A percentile compares a stretch with the other conserved stretches of the same genome.
Conservation (phyloP, 148 eudicot species). For the Fagopyrum homotropicum region DNA sequence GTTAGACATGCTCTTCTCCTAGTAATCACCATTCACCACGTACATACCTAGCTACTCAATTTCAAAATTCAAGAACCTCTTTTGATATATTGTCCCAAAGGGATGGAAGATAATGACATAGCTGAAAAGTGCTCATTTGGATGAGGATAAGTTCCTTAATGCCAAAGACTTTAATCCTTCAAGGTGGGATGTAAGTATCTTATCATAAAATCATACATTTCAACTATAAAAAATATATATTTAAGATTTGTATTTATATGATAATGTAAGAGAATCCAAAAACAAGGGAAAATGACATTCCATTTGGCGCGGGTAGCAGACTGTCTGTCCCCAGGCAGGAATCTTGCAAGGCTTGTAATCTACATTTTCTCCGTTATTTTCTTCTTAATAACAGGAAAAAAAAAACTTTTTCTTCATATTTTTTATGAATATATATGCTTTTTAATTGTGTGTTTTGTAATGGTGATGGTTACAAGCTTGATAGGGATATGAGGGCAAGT, state of each 20-base stretch:
- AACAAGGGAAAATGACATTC: conserved; percentile 31
- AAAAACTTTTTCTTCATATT: not conserved
- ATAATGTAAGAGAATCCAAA: conserved; percentile 21
- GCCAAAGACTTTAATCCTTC: conserved; percentile 37
- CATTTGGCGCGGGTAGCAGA: conserved; percentile 53
- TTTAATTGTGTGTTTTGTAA: not conserved
- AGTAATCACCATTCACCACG: too few relatives aligned
- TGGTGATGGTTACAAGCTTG: conserved; percentile 24
- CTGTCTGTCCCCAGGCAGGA: conserved; percentile 46
- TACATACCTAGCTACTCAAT: too few relatives aligned
- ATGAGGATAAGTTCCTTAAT: conserved; percentile 21
- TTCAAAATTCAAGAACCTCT: too few relatives aligned
- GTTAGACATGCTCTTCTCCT: too few relatives aligned
- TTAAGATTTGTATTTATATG: too few relatives aligned
- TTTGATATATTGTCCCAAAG: conserved; percentile 35
- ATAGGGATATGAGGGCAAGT: too few relatives aligned
- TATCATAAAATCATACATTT: not conserved
- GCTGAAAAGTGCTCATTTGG: conserved; percentile 37
- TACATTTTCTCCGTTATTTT: conserved; percentile 44
- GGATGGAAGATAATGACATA: conserved; percentile 49
- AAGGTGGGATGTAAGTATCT: conserved; percentile 47
- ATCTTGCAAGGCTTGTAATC: conserved; percentile 43
- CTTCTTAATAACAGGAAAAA: conserved; percentile 39
- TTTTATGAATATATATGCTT: not conserved
- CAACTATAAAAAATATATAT: too few relatives aligned